Percentiles rank a stretch among this genome's conserved stretches.
phyloP scores from a whole-genome alignment of 164 flowering plant genomes.

The Tetrastigma voinierianum region DNA sequence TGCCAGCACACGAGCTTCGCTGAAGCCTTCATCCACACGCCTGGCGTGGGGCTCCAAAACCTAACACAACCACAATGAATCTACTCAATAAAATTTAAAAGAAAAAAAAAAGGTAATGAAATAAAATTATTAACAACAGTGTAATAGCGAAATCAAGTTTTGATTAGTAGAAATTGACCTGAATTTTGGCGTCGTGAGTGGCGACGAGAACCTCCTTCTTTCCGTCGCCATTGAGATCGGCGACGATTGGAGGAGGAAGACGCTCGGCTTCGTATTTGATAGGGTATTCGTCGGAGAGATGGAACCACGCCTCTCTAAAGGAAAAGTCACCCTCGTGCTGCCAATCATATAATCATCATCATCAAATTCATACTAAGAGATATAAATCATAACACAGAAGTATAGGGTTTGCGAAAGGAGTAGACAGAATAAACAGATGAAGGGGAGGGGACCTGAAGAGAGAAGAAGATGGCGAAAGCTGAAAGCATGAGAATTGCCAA shows the following conservation, averaged over 20 bases:
- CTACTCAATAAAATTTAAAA: background rate
- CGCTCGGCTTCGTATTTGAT: conserved; percentile 91
- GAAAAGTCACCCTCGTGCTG: conserved; percentile 97
- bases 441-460: conserved; percentile 67
- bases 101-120: no score
- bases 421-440: background rate
- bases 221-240: conserved; percentile 95
- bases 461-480: conserved; percentile 96
- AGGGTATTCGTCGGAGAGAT: conserved; percentile 87
- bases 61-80: conserved; percentile 26
- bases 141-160: background rate
- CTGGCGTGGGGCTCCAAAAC: conserved; percentile 77
- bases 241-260: conserved; percentile 89
- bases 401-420: background rate
- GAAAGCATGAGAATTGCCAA: conserved; percentile 85
- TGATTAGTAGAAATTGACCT: conserved; percentile 33
- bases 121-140: background rate
- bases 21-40: conserved; percentile 86
- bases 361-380: background rate
- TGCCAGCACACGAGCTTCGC: conserved; percentile 77
- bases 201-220: conserved; percentile 86
- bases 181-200: conserved; percentile 96
- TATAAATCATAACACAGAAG: background rate
- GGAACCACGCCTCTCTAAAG: conserved; percentile 93
- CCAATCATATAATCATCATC: background rate